Evolutionary conservation across 495 filamentous ascomycete genomes (phyloP), one percentile per base, ranked within the genome.

Genomic region (Hypoxylon lenormandii): DNA sequence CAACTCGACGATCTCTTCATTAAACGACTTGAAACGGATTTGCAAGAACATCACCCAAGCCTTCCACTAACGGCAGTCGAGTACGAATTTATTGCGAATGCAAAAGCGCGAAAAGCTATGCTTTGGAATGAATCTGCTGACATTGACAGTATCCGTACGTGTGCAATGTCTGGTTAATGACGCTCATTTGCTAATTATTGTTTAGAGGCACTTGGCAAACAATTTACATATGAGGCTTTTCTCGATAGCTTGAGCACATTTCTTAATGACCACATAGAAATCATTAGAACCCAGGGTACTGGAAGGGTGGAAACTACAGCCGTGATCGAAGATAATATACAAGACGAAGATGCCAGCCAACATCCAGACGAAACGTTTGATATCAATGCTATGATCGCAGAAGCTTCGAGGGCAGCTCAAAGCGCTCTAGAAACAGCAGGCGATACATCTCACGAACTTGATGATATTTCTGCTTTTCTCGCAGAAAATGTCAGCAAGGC

Each of bases 181-280:
- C 3, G 16, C 30, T n/a, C 19, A 36, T n/a, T 45, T 53, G 54
- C 76, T 81, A 64, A 82, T 56, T 18, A 28, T 19, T 5, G 8
- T 16, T 5, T 30, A 83, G 86, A 80, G 55, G 80, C 81, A 16
- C 78, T 97, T 22, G 87, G 86, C 1, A 89, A 91, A 61, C 91
- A 92, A 70, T 96, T 92, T 71, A 86, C 90, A n/a, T 89, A 90
- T 83, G 88, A 89, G 38, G 90, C 91, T 28, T 93, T 97, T 61
- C 80, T 94, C 10, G 84, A 89, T 26, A 87, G 88, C 56, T 80
- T 97, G 4, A 91, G 89, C 72, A 82, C 78, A 15, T 93, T 92
- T 76, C 83, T 96, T 45, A 90, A 87, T 56, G 89, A 91, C 65
- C 90, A 93, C 58, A 87, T 92, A 57, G 86, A 89, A 59, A 76